Evolutionary conservation across 495 filamentous ascomycete genomes (phyloP).

Genomic region (Penicillium psychrofluorescens): DNA sequence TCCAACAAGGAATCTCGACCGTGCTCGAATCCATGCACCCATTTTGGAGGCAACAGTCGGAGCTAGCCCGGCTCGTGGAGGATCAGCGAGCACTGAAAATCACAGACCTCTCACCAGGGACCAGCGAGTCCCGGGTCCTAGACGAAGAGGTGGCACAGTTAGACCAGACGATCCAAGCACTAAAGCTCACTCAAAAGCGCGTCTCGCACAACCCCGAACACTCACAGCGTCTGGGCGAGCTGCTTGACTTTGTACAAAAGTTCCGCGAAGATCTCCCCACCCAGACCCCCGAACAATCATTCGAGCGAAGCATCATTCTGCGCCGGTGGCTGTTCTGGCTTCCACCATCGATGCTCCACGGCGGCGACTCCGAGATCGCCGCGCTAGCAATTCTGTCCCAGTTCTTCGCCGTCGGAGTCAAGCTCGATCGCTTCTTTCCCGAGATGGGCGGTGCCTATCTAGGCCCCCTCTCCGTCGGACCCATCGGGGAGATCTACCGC

Average conservation of each 20-base stretch:
- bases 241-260: slow-evolving; percentile 73
- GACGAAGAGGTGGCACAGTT: slow-evolving; percentile 62
- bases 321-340: slow-evolving; percentile 95
- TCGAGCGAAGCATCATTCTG: slow-evolving; percentile 77
- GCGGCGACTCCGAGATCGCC: slow-evolving; percentile 30
- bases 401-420: slow-evolving; percentile 80
- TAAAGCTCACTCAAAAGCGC: slow-evolving; percentile 64
- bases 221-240: slow-evolving; percentile 64
- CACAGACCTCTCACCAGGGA: slow-evolving; percentile 44
- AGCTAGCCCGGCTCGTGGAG: slow-evolving; percentile 77
- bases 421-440: slow-evolving; percentile 84
- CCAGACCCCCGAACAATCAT: slow-evolving; percentile 70
- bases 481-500: slow-evolving; percentile 71
- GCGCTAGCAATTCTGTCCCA: slow-evolving; percentile 65
- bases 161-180: slow-evolving; percentile 42
- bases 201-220: slow-evolving; percentile 69
- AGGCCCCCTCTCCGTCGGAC: slow-evolving; percentile 64
- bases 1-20: slow-evolving; percentile 86
- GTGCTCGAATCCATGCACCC: slow-evolving; percentile 87
- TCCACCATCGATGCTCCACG: slow-evolving; percentile 64
- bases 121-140: slow-evolving; percentile 32
- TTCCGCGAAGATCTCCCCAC: slow-evolving; percentile 68
- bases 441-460: slow-evolving; percentile 85
- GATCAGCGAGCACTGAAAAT: slow-evolving; percentile 47
- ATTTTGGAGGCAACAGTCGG: slow-evolving; percentile 77